Base-by-base conservation (phyloP, 345 rosid species). In the Lenwebbia sp. region DNA sequence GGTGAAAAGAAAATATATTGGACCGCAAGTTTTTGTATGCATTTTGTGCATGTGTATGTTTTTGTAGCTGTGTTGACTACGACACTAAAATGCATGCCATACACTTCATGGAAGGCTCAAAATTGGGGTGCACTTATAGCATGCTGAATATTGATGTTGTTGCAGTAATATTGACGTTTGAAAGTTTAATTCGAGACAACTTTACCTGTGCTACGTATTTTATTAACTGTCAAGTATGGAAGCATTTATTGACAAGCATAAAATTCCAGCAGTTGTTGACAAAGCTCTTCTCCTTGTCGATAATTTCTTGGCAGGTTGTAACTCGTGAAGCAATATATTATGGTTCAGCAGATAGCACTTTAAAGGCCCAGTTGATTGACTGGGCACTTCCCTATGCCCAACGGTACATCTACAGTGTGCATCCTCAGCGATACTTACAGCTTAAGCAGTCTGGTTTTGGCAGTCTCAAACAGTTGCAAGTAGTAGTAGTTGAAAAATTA, bases 351-450 rank as follows among this genome's bases (percentile, higher is more conserved):
- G 96, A 94, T 86, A 85, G 90, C 86, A 88, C 90, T 87, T 88
- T 88, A 81, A 91, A 91, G 88, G 90, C 92, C 85, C 91, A 94
- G 84, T 88, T 97, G 86, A 86, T 96, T 85, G 91, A 95, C 88
- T 97, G 99, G 99, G 92, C 92, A 84, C 95, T 97, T 86, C 98
- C 99, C 85, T 96, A 93, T 93, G 96, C 98, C 58, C 99, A 97
- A 88, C 96, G 99, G 82, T 97, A 95, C 91, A 87, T 96, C 51
- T 92, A 86, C 87, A 87, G 92, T 82, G 55, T 91, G 26, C 95
- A 94, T 85, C 93, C 90, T 53, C 92, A 92, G 62, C 91, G 88
- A 85, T 97, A 96, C 86, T 62, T 54, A 83, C 92, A 90, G 87
- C 89, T 93, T 44, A 93, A 90, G 90, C 91, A 90, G 87, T 90